phyloP scores from a whole-genome alignment of 2,329 filamentous ascomycete genomes.

The Sporothrix euskadiensis region DNA sequence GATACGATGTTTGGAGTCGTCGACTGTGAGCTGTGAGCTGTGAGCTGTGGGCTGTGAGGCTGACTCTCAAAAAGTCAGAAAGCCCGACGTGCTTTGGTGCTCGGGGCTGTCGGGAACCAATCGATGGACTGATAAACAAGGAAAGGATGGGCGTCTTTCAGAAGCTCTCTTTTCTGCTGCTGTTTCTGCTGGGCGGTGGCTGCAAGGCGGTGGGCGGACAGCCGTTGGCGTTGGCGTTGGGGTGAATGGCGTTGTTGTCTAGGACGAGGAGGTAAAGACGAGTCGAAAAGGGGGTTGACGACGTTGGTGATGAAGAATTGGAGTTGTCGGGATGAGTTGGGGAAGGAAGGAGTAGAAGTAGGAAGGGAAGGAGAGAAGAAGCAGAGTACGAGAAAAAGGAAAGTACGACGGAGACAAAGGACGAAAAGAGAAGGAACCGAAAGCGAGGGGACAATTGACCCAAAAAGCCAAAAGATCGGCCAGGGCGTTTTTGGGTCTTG shows the following conservation, averaged over 20 bases:
- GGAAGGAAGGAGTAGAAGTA: not conserved
- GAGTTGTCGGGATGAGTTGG: not conserved
- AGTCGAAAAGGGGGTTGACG: not conserved
- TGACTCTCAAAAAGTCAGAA: not conserved
- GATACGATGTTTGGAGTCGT: not conserved
- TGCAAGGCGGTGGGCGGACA: not conserved
- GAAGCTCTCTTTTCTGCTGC: not conserved
- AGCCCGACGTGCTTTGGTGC: not conserved
- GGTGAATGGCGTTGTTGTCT: not conserved
- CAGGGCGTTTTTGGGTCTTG: slow-evolving; percentile 15
- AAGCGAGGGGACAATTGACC: not conserved
- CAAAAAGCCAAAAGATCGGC: not conserved
- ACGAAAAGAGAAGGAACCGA: slow-evolving; percentile 6
- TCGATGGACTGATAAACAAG: not conserved
- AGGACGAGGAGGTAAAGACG: not conserved
- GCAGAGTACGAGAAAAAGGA: not conserved
- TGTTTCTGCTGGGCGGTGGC: not conserved
- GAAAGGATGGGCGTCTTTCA: not conserved
- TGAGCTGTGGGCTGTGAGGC: not conserved
- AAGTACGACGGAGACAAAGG: not conserved
- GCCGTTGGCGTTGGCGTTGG: not conserved
- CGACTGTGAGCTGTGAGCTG: not conserved
- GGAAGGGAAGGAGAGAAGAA: not conserved
- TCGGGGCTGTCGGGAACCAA: not conserved
- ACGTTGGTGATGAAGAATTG: not conserved